These are phyloP conservation scores for Terana coerulea DNA, from an alignment of 768 basidiomycete genomes.

Conservation along the genomic window DNA sequence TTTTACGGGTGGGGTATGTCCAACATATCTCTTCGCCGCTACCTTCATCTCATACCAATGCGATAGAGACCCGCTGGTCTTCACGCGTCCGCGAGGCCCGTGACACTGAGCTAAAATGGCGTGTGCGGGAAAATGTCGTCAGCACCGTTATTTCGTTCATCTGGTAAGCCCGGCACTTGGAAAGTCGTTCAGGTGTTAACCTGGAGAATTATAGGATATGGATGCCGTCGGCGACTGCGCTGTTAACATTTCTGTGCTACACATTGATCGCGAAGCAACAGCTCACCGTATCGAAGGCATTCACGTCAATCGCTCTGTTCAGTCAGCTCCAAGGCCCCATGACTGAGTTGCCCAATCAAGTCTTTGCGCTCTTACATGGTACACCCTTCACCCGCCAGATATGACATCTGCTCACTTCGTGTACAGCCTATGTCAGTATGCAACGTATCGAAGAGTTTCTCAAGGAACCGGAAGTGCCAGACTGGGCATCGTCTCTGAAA, in stretches of 20 bases:
- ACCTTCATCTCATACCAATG: neutral
- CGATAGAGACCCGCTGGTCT: conserved; percentile 24
- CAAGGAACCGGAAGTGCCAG: conserved; percentile 69
- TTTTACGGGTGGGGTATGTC: conserved; percentile 71
- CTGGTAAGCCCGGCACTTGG: conserved; percentile 39
- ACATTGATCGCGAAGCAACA: conserved; percentile 61
- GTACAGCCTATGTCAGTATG: conserved; percentile 70
- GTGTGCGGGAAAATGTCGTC: conserved; percentile 59
- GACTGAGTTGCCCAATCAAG: conserved; percentile 57
- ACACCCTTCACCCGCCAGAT: conserved; percentile 7
- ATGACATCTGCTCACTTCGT: neutral
- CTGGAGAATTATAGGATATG: conserved; percentile 48
- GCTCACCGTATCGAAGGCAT: conserved; percentile 76
- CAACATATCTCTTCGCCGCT: neutral
- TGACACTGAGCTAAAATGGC: conserved; percentile 63
- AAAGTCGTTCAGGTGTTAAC: neutral
- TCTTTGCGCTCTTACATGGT: conserved; percentile 66
- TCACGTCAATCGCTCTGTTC: conserved; percentile 78
- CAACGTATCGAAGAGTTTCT: conserved; percentile 75
- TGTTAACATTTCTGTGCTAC: conserved; percentile 61
- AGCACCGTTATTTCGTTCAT: conserved; percentile 65
- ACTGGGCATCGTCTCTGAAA: conserved; percentile 71
- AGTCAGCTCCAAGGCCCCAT: conserved; percentile 66
- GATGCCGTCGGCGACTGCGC: conserved; percentile 68
- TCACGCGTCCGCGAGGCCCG: conserved; percentile 36